phyloP scores from a whole-genome alignment of 1,284 basidiomycete species.

The Mycosarcoma maydis region DNA sequence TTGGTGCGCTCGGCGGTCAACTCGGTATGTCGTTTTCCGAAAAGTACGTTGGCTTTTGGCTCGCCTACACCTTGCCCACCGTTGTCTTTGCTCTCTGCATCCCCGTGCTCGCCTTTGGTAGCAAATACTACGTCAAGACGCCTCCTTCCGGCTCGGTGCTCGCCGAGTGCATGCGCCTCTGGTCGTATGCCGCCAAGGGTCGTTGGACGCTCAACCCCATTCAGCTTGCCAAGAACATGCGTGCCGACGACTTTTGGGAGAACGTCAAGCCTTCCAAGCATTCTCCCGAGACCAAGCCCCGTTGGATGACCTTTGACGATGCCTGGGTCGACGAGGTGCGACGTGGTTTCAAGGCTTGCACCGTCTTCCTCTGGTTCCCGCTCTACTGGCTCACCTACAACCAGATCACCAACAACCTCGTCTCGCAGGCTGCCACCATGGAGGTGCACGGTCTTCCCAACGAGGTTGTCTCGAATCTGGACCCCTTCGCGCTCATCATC shows the following conservation, averaged over 20 bases:
- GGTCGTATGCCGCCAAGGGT: slow-evolving; percentile 61
- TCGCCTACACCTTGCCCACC: slow-evolving; percentile 69
- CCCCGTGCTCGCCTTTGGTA: slow-evolving; percentile 75
- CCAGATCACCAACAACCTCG: slow-evolving; percentile 76
- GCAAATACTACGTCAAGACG: slow-evolving; percentile 75
- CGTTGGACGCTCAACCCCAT: slow-evolving; percentile 68
- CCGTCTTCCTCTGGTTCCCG: slow-evolving; percentile 79
- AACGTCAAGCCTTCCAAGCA: slow-evolving; percentile 75
- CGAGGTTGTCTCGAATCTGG: slow-evolving; percentile 81
- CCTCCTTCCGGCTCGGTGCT: slow-evolving; percentile 84
- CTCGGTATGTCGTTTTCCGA: slow-evolving; percentile 68
- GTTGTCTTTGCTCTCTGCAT: slow-evolving; percentile 71
- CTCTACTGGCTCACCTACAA: slow-evolving; percentile 70
- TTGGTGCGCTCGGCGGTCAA: slow-evolving; percentile 65
- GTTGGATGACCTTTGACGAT: slow-evolving; percentile 70
- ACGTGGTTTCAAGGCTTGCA: slow-evolving; percentile 83
- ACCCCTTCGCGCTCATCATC: slow-evolving; percentile 73
- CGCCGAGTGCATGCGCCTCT: slow-evolving; percentile 70
- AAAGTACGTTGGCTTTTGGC: slow-evolving; percentile 68
- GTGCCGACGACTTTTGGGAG: slow-evolving; percentile 80
- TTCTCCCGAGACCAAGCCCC: slow-evolving; percentile 61
- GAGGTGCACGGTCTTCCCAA: slow-evolving; percentile 78
- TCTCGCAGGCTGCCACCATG: slow-evolving; percentile 69
- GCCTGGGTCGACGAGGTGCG: slow-evolving; percentile 80
- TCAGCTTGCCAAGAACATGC: slow-evolving; percentile 61